Percentiles rank a stretch among this genome's conserved stretches.
These are phyloP conservation scores for Starmerella floris DNA, from an alignment of 805 yeast species.

Conservation along the genomic window DNA sequence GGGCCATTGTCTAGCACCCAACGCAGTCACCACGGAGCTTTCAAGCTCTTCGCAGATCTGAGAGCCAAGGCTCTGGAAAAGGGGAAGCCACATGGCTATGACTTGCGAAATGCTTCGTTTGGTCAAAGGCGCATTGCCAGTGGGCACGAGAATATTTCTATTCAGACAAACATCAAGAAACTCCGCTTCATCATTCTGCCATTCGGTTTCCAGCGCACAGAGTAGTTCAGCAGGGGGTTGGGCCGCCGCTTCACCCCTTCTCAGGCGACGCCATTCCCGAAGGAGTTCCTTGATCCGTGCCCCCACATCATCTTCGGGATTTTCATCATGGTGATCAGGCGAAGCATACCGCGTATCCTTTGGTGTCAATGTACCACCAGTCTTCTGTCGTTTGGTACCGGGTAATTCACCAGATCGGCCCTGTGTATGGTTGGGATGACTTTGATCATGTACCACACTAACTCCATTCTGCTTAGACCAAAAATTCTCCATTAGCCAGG, in stretches of 20 bases:
- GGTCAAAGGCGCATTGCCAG: slow-evolving; percentile 4
- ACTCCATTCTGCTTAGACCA: slow-evolving; percentile 48
- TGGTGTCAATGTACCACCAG: neutral
- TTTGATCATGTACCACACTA: no score
- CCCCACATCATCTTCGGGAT: neutral
- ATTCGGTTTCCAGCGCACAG: slow-evolving; percentile 1
- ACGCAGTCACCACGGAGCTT: slow-evolving; percentile 1
- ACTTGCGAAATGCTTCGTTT: slow-evolving; percentile 5
- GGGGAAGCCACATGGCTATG: slow-evolving; percentile 19
- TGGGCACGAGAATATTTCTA: slow-evolving; percentile 19
- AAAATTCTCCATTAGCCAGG: slow-evolving; percentile 61
- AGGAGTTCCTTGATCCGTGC: slow-evolving; percentile 29
- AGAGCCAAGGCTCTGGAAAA: slow-evolving; percentile 11
- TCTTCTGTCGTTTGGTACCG: neutral
- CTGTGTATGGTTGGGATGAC: neutral
- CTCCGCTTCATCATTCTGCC: slow-evolving; percentile 3
- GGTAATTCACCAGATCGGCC: neutral
- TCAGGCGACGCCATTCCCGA: slow-evolving; percentile 35
- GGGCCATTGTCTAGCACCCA: slow-evolving; percentile 19
- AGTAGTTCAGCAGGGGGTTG: slow-evolving; percentile 4
- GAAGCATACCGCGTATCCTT: no score
- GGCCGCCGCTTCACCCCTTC: slow-evolving; percentile 36
- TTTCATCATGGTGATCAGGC: no score
- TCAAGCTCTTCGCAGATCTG: slow-evolving; percentile 6
- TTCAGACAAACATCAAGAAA: slow-evolving; percentile 14